Evolutionary conservation across 2,329 filamentous ascomycete genomes (phyloP).

Genomic region (Talaromyces sp.): DNA sequence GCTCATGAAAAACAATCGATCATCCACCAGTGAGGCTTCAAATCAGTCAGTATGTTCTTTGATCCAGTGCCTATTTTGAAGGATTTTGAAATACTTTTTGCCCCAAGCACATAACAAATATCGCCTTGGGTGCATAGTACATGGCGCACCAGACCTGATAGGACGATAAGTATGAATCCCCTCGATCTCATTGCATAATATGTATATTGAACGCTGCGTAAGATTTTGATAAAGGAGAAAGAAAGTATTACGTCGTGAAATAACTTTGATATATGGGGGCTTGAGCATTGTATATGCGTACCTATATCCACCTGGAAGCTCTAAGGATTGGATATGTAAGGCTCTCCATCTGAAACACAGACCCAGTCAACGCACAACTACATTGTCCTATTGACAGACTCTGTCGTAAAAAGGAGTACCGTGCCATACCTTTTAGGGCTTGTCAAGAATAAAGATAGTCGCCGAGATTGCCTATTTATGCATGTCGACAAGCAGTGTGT

Average conservation of each 20-base stretch:
- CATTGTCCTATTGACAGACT: background rate
- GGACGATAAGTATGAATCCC: background rate
- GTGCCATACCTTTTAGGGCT: background rate
- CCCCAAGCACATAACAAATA: constrained; percentile 17
- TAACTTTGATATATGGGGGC: background rate
- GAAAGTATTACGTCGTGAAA: background rate
- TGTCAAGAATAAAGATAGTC: background rate
- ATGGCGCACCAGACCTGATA: background rate
- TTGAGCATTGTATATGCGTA: background rate
- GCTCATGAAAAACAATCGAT: constrained; percentile 14
- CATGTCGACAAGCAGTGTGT: background rate
- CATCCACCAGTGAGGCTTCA: constrained; percentile 14
- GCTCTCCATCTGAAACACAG: background rate
- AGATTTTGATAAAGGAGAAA: background rate
- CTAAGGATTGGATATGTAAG: background rate
- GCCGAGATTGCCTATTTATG: background rate
- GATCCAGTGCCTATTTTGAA: background rate
- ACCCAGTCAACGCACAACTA: background rate
- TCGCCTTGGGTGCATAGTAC: constrained; percentile 13
- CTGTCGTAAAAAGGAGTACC: background rate
- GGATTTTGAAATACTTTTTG: constrained; percentile 7
- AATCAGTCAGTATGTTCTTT: background rate
- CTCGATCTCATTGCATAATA: background rate
- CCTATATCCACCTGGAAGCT: background rate
- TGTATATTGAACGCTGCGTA: background rate